Conservation (phyloP, 352 stramenopile species). For the Phytophthora fragariaefolia region DNA sequence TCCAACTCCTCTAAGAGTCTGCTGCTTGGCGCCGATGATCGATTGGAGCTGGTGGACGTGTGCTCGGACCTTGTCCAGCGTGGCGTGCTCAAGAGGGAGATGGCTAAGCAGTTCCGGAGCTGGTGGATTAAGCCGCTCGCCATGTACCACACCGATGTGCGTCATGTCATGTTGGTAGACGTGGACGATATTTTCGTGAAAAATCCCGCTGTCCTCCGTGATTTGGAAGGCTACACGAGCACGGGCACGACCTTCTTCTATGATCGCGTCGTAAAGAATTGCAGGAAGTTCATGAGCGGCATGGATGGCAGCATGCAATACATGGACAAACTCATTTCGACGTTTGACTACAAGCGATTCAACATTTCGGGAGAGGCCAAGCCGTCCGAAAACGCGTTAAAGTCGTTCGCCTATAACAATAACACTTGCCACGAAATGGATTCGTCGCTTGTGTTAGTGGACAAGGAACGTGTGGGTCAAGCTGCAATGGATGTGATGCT, state of each 20-base stretch:
- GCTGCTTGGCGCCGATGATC: conserved; percentile 24
- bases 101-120: conserved; percentile 31
- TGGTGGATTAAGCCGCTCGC: conserved; percentile 49
- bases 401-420: conserved; percentile 55
- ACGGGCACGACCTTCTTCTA: conserved; percentile 46
- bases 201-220: conserved; percentile 45
- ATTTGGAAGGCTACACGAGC: conserved; percentile 43
- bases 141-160: conserved; percentile 36
- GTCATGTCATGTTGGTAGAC: conserved; percentile 35
- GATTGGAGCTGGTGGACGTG: conserved; percentile 46
- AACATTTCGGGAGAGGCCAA: conserved; percentile 24
- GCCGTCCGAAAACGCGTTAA: conserved; percentile 46
- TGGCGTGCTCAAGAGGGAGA: conserved; percentile 17
- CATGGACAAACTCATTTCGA: conserved; percentile 49
- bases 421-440: conserved; percentile 67
- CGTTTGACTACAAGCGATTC: conserved; percentile 64
- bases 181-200: conserved; percentile 45
- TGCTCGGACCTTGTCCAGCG: conserved; percentile 38
- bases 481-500: conserved; percentile 39
- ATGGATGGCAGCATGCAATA: conserved; percentile 43
- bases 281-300: conserved; percentile 56
- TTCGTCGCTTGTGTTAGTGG: conserved; percentile 37
- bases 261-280: conserved; percentile 58
- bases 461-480: conserved; percentile 44
- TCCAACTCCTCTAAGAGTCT: conserved; percentile 28